These are phyloP conservation scores for Dichotomopilus funicola DNA, from an alignment of 2,329 filamentous ascomycete genomes.

Conservation along the genomic window DNA sequence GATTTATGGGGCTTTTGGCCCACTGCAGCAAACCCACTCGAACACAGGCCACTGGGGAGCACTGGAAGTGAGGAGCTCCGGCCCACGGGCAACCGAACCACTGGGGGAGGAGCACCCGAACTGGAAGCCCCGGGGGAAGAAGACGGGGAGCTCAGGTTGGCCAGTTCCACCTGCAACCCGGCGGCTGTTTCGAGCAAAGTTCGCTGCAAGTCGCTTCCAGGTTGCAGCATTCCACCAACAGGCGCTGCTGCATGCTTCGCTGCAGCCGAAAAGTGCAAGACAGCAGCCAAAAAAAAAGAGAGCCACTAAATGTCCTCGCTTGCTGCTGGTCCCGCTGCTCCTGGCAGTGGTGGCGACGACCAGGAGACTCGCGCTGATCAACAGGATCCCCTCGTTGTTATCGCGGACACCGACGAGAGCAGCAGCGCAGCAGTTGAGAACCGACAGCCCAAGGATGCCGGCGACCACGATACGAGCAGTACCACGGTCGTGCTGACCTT, in stretches of 20 bases:
- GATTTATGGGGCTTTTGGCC: constrained; percentile 1
- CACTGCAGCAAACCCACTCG: neutral
- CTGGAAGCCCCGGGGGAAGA: too few species aligned
- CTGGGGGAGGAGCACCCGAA: too few species aligned
- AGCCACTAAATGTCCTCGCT: constrained; percentile 22
- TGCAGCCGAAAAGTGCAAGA: neutral
- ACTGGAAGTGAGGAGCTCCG: neutral
- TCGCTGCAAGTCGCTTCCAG: neutral
- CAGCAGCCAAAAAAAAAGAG: neutral
- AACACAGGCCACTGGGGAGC: constrained; percentile 2
- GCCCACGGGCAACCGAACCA: too few species aligned
- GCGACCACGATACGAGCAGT: constrained; percentile 4
- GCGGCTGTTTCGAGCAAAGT: neutral
- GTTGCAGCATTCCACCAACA: neutral
- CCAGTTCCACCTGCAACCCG: neutral
- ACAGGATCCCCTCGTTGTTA: neutral
- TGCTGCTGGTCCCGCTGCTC: constrained; percentile 19
- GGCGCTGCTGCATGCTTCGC: neutral
- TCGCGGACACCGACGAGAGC: constrained; percentile 5
- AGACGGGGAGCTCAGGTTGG: too few species aligned
- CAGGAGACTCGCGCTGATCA: neutral
- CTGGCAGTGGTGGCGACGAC: constrained; percentile 20
- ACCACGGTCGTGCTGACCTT: constrained; percentile 30
- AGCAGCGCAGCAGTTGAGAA: constrained; percentile 7
- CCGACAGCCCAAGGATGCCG: constrained; percentile 6